Evolutionary conservation across 202 grass and related monocot genomes (phyloP).

Genomic region (Eragrostis tef): DNA sequence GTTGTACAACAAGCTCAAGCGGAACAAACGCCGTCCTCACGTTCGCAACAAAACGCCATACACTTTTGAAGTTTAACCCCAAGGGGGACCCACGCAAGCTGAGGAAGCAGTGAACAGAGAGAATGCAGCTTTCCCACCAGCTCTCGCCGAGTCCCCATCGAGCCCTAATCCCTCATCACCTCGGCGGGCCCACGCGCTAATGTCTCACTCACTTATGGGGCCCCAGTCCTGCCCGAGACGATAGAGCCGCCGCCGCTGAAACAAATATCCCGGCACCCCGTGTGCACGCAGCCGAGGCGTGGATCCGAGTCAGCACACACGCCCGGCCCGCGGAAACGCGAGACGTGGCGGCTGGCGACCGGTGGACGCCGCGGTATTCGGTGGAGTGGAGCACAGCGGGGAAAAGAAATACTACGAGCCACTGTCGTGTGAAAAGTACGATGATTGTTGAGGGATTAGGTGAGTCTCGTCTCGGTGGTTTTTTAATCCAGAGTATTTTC

Average conservation of each 20-base stretch:
- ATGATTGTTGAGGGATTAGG: background rate
- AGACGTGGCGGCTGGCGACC: background rate
- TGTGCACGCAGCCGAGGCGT: background rate
- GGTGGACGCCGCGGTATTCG: background rate
- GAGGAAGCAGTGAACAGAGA: too few species aligned
- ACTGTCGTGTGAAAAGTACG: background rate
- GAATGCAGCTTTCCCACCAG: background rate
- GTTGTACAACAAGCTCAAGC: background rate
- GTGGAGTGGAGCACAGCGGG: background rate
- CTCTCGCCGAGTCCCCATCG: background rate
- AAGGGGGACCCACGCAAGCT: too few species aligned
- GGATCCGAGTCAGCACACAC: constrained; percentile 49
- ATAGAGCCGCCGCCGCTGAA: background rate
- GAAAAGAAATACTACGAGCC: background rate
- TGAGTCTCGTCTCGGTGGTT: too few species aligned
- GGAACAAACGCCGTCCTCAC: background rate
- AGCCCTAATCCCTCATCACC: too few species aligned
- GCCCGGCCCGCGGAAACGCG: background rate
- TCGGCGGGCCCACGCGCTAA: background rate
- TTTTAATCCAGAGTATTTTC: background rate
- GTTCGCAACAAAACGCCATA: background rate
- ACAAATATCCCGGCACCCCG: constrained; percentile 9
- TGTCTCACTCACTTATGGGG: background rate
- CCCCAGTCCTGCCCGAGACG: background rate
- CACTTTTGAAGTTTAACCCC: background rate